These are phyloP conservation scores for Pseudomicrostroma phylloplanum DNA, from an alignment of 1,284 basidiomycete genomes.

Conservation along the genomic window DNA sequence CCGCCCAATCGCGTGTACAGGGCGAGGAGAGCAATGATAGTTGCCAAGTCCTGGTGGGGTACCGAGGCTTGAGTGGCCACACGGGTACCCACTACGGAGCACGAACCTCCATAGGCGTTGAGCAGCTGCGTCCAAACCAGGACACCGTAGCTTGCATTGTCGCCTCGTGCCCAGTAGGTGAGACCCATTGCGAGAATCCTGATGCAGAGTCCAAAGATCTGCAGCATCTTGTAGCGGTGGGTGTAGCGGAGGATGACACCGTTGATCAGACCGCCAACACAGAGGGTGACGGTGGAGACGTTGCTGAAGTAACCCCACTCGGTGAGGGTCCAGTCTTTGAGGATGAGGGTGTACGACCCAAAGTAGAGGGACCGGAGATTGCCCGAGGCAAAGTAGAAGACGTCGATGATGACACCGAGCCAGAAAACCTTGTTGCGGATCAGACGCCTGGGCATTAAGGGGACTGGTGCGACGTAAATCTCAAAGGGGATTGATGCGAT, in stretches of 20 bases:
- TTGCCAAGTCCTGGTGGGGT: constrained; percentile 51
- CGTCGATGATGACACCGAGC: constrained; percentile 47
- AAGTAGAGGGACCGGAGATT: constrained; percentile 51
- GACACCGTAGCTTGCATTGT: constrained; percentile 10
- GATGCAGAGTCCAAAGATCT: neutral
- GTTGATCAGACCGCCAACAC: neutral
- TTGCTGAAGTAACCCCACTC: constrained; percentile 29
- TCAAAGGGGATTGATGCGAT: constrained; percentile 51
- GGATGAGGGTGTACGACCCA: constrained; percentile 50
- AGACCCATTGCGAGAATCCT: constrained; percentile 13
- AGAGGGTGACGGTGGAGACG: neutral
- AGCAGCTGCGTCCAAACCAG: constrained; percentile 27
- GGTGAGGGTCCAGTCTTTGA: constrained; percentile 32
- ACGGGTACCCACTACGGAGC: constrained; percentile 49
- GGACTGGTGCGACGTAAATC: constrained; percentile 47
- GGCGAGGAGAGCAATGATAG: constrained; percentile 49
- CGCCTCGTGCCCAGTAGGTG: constrained; percentile 11
- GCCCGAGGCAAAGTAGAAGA: constrained; percentile 51
- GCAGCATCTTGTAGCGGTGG: constrained; percentile 1
- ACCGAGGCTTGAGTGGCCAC: constrained; percentile 50
- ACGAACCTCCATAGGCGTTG: constrained; percentile 36
- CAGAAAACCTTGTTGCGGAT: constrained; percentile 47
- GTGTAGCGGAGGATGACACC: neutral
- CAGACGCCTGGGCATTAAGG: constrained; percentile 52
- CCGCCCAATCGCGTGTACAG: constrained; percentile 52